Evolutionary conservation across 2,329 filamentous ascomycete genomes (phyloP), one percentile per base, ranked within the genome.

Genomic region (Sporothrix humicola): DNA sequence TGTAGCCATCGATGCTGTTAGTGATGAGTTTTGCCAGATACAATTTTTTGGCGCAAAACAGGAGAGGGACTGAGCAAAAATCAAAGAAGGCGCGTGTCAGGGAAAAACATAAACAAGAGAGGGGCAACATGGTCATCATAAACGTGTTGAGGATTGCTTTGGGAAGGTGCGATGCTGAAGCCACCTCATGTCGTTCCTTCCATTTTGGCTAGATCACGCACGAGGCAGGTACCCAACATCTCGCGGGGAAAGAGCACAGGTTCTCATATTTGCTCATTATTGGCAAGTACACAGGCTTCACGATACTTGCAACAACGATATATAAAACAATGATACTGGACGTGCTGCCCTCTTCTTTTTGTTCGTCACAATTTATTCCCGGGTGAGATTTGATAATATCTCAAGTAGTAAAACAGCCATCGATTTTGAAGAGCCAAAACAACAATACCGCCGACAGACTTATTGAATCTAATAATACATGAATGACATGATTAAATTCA

Each of bases 81-180:
- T 5, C n/a, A 17, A 44, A 46, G n/a, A 46, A 20, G 58, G 17
- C 59, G 59, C 15, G 37, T 20, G 42, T 2, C 13, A 59, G 26
- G 31, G 31, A 23, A 26, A 63, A 17, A 66, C 13, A 48, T 15
- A 66, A 66, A 66, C 37, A 48, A 66, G 37, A 10, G 23, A 20
- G 61, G 23, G n/a, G 61, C n/a, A 20, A 48, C 9, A 20, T 65
- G 7, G 37, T 48, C 42, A 17, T 26, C 42, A 48, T 65, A 48
- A 17, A 48, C 61, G 61, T 46, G 59, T 46, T 3, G 12, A 15
- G 2, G 12, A 5, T 23, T 46, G n/a, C 15, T 66, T 48, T 26
- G 61, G 61, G 61, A 66, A 66, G 20, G 61, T 26, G 61, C 61
- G 61, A 66, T 26, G 42, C 46, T 48, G 42, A 20, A 5, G n/a